phyloP scores from a whole-genome alignment of 2,329 filamentous ascomycete species.

The Fusarium sororula region DNA sequence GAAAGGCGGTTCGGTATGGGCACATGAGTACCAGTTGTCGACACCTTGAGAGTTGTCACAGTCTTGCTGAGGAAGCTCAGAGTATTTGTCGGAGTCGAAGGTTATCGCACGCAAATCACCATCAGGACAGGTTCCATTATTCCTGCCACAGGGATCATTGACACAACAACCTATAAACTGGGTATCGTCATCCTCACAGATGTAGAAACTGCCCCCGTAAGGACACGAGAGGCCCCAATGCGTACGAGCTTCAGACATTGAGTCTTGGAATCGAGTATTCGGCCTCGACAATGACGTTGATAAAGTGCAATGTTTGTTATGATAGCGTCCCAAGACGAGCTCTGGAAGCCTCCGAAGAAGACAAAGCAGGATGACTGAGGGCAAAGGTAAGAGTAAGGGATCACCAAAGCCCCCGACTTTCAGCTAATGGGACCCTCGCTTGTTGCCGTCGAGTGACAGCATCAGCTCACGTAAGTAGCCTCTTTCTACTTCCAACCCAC shows the following conservation, averaged over 20 bases:
- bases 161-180: conserved; percentile 55
- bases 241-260: conserved; percentile 27
- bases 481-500: background rate
- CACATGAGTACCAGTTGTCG: conserved; percentile 50
- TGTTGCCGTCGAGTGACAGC: conserved; percentile 7
- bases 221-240: conserved; percentile 47
- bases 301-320: background rate
- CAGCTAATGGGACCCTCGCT: conserved; percentile 15
- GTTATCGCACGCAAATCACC: conserved; percentile 41
- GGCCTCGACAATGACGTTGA: background rate
- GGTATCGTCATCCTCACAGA: conserved; percentile 45
- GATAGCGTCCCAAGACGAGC: background rate
- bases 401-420: background rate
- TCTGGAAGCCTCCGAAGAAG: background rate
- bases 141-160: conserved; percentile 46
- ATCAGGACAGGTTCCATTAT: conserved; percentile 47
- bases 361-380: background rate
- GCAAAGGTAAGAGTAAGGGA: background rate
- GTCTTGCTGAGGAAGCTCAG: conserved; percentile 45
- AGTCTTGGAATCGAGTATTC: background rate
- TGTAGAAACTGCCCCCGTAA: conserved; percentile 48
- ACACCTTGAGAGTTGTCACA: conserved; percentile 40
- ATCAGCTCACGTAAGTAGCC: background rate
- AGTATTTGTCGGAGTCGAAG: conserved; percentile 46
- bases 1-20: conserved; percentile 45